Evolutionary conservation across 805 yeast species (phyloP), one percentile per base, ranked within the genome.

Genomic region (Wickerhamiella bombiphila): DNA sequence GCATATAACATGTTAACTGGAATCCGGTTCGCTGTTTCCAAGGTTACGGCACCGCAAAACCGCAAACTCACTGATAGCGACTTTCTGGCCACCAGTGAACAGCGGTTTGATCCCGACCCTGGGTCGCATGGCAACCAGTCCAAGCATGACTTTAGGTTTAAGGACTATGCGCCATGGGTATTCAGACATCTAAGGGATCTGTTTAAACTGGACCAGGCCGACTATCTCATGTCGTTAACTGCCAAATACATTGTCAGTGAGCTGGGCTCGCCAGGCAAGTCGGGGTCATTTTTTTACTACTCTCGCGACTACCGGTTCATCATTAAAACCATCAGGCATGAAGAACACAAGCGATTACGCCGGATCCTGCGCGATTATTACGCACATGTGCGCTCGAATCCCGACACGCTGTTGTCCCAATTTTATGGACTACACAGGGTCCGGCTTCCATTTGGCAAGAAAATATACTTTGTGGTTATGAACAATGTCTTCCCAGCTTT

Each of bases 1-100:
- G 98, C 96, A 1, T 93, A 91, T 58, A 85, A 88, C 57, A 88
- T 91, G 96, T 68, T 93, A 41, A 86, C 97, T 0, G 98, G 99
- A 2, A 91, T 91, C 34, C 69, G 98, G 40, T 93, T 85, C 6
- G 86, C 96, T 0, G 97, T 91, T 0, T 82, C 94, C 3, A 65
- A 95, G 41, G 79, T 93, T 50, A 61, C 60, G 25, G 81, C 95
- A 0, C 93, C 93, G 26, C 67, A 78, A 8, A 80, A 82, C 70
- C 71, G 78, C 38, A 76, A 78, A 15, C 60, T 91, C 30, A 68
- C 67, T 1, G 77, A 74, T 35, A 67, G 63, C 13, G 95, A 88
- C 55, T 91, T 86, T 55, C 63, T 59, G 24, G 61, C 71, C 8
- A 73, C 74, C 18, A 79, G 82, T 48, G 88, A 91, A 56, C 64